Conservation (phyloP, 2,329 filamentous ascomycete genomes). For the Cladosporium sphaerospermum region DNA sequence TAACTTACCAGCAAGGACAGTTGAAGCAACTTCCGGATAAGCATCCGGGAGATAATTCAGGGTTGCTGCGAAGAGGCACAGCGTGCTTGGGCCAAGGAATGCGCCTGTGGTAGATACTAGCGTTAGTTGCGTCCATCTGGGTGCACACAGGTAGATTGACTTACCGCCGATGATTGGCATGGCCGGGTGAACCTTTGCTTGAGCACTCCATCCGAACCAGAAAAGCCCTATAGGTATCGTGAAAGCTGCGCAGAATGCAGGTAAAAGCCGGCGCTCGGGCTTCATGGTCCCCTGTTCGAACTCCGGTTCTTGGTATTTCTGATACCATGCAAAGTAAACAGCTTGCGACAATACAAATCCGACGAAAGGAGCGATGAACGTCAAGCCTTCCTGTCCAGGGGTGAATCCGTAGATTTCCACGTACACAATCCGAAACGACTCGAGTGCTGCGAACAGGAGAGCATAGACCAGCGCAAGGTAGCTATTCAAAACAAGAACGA, state of each 20-base stretch:
- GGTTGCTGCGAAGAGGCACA: slow-evolving; percentile 37
- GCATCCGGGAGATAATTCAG: slow-evolving; percentile 35
- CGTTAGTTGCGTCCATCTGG: no score
- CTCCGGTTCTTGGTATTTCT: slow-evolving; percentile 37
- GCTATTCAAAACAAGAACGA: slow-evolving; percentile 32
- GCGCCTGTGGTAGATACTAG: background rate
- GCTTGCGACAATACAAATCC: slow-evolving; percentile 55
- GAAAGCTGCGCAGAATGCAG: slow-evolving; percentile 27
- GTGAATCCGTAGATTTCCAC: slow-evolving; percentile 55
- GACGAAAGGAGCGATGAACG: slow-evolving; percentile 61
- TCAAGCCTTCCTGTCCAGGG: slow-evolving; percentile 58
- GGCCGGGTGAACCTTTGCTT: slow-evolving; percentile 51
- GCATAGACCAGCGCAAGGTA: slow-evolving; percentile 36
- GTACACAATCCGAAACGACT: slow-evolving; percentile 48
- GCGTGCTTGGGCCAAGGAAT: background rate
- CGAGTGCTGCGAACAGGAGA: slow-evolving; percentile 32
- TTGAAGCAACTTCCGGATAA: slow-evolving; percentile 34
- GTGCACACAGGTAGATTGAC: slow-evolving; percentile 3
- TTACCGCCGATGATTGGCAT: slow-evolving; percentile 51
- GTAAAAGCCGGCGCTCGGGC: slow-evolving; percentile 36
- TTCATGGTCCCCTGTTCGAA: slow-evolving; percentile 29
- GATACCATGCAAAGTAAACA: slow-evolving; percentile 62
- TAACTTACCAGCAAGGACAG: slow-evolving; percentile 26
- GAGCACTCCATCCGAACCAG: slow-evolving; percentile 54
- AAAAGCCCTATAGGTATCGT: slow-evolving; percentile 47